These are phyloP conservation scores for Paecilomyces variotii DNA, from an alignment of 2,329 filamentous ascomycete species.

Conservation along the genomic window DNA sequence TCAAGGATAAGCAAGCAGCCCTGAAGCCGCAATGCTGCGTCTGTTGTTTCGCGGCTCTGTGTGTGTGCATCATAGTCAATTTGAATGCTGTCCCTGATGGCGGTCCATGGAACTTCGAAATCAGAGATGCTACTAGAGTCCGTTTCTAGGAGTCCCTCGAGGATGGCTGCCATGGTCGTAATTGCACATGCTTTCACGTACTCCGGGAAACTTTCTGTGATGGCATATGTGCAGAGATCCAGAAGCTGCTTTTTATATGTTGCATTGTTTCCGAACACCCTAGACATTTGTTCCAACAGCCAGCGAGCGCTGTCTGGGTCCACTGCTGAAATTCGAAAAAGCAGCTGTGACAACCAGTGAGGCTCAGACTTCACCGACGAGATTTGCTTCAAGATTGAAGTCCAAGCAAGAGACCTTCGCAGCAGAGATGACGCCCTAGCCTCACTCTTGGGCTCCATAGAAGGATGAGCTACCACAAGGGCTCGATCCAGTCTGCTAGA, in stretches of 20 bases:
- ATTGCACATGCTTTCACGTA: constrained; percentile 22
- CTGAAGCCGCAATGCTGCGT: constrained; percentile 29
- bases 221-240: constrained; percentile 22
- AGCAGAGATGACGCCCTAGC: constrained; percentile 28
- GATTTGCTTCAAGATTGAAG: constrained; percentile 17
- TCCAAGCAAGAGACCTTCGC: constrained; percentile 27
- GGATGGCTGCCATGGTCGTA: constrained; percentile 24
- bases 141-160: constrained; percentile 20
- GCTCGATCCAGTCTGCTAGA: constrained; percentile 18
- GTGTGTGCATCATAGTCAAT: constrained; percentile 14
- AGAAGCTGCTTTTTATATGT: constrained; percentile 16
- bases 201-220: constrained; percentile 17
- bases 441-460: constrained; percentile 19
- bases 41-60: constrained; percentile 29
- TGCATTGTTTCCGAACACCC: constrained; percentile 13
- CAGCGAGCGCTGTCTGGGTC: constrained; percentile 28
- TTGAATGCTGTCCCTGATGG: constrained; percentile 18
- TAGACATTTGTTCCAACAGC: constrained; percentile 25
- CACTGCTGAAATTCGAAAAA: constrained; percentile 17
- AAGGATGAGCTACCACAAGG: constrained; percentile 17
- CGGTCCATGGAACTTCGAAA: constrained; percentile 20
- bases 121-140: constrained; percentile 9
- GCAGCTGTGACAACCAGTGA: constrained; percentile 11
- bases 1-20: constrained; percentile 29
- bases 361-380: constrained; percentile 9